Conservation (phyloP, 2,329 filamentous ascomycete species). For the Phaeosphaeriaceae sp. region DNA sequence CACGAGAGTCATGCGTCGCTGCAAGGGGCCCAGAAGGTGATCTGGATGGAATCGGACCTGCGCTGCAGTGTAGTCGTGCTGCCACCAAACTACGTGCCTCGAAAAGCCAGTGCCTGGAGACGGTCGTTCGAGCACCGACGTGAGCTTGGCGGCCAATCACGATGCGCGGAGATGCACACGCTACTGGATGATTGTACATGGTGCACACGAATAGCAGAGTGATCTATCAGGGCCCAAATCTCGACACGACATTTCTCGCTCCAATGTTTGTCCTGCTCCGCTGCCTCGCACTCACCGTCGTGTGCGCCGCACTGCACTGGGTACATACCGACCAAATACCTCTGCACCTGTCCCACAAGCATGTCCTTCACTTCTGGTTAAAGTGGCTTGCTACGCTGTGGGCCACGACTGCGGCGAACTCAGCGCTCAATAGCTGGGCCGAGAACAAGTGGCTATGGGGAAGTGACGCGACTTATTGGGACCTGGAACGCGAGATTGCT, state of each 20-base stretch:
- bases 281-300: constrained; percentile 22
- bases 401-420: constrained; percentile 32
- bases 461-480: constrained; percentile 36
- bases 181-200: no score
- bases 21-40: background rate
- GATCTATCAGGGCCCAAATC: background rate
- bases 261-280: constrained; percentile 25
- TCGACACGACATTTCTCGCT: constrained; percentile 2
- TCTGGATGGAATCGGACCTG: background rate
- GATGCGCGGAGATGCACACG: background rate
- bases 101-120: background rate
- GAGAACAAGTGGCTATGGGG: constrained; percentile 50
- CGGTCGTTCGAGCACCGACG: background rate
- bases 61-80: no score
- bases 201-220: no score
- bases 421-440: constrained; percentile 38
- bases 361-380: constrained; percentile 29
- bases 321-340: constrained; percentile 29
- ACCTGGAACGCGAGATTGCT: constrained; percentile 42
- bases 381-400: constrained; percentile 35
- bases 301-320: constrained; percentile 22
- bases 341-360: constrained; percentile 33
- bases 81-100: background rate
- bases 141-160: background rate
- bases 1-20: background rate